Percentiles rank a stretch among this genome's conserved stretches.
These are phyloP conservation scores for Gigaspora rosea DNA, from an alignment of 192 early-diverging fungal species.

Conservation along the genomic window DNA sequence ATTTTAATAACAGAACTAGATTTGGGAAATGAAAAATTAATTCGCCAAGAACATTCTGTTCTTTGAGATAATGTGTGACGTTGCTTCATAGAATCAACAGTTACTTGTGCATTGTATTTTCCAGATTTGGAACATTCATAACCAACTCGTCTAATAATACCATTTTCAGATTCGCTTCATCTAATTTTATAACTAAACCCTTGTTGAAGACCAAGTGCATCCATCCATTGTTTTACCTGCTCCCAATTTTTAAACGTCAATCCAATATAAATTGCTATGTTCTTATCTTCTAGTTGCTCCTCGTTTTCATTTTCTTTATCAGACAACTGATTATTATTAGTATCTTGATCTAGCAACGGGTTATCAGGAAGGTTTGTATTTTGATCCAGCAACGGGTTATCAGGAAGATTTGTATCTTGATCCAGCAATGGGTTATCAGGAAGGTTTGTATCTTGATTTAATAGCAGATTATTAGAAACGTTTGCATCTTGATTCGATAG, in stretches of 20 bases:
- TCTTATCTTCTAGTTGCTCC: not conserved
- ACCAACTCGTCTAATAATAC: not conserved
- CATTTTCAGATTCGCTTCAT: not conserved
- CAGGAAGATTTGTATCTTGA: not conserved
- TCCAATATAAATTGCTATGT: not conserved
- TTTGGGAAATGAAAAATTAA: not conserved
- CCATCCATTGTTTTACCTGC: not conserved
- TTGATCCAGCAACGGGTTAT: too few relatives aligned
- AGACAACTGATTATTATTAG: not conserved
- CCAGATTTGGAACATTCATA: not conserved
- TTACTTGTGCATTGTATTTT: not conserved
- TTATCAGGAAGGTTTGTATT: too few relatives aligned
- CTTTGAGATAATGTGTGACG: not conserved
- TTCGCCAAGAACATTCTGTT: not conserved
- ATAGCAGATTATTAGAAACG: too few relatives aligned
- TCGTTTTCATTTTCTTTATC: not conserved
- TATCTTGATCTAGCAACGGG: not conserved
- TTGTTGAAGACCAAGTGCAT: not conserved
- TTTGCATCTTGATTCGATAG: too few relatives aligned
- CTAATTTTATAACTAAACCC: not conserved
- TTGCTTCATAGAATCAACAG: not conserved
- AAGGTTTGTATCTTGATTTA: too few relatives aligned
- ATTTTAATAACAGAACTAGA: not conserved
- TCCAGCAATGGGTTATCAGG: too few relatives aligned
- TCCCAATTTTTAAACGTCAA: not conserved